These are phyloP conservation scores for Balakata baccata DNA, from an alignment of 345 rosid species.

Conservation along the genomic window DNA sequence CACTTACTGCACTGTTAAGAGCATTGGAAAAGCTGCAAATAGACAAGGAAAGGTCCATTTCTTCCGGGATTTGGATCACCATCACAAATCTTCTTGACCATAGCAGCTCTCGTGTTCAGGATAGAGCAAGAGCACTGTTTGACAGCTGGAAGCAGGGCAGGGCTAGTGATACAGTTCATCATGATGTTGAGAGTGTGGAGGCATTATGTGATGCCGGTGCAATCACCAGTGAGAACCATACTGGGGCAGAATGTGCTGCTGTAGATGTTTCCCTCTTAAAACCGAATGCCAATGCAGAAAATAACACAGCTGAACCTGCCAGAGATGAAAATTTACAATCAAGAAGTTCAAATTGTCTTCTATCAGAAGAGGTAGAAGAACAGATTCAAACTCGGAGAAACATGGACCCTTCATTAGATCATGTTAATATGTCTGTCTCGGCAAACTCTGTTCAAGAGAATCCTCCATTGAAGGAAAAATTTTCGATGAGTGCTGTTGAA, in stretches of 20 bases:
- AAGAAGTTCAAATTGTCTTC: constrained; percentile 36
- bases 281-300: constrained; percentile 37
- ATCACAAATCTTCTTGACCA: constrained; percentile 68
- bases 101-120: constrained; percentile 56
- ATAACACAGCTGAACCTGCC: constrained; percentile 33
- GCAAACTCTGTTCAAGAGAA: constrained; percentile 46
- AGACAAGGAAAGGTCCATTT: constrained; percentile 53
- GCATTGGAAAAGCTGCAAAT: constrained; percentile 73
- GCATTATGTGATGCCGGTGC: constrained; percentile 25
- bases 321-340: constrained; percentile 33
- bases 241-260: constrained; percentile 35
- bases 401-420: constrained; percentile 35
- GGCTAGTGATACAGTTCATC: constrained; percentile 27
- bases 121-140: constrained; percentile 57
- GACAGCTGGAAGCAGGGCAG: constrained; percentile 55
- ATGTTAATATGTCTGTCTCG: constrained; percentile 24
- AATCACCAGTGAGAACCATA: constrained; percentile 23
- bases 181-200: constrained; percentile 30
- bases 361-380: constrained; percentile 35
- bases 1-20: constrained; percentile 59
- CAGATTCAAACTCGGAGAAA: constrained; percentile 32
- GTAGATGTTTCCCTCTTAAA: constrained; percentile 33
- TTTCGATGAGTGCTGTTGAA: constrained; percentile 17
- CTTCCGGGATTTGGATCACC: constrained; percentile 72
- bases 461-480: constrained; percentile 36